Base-by-base conservation (phyloP, 2,329 filamentous ascomycete genomes). In the Piedraia hortae region DNA sequence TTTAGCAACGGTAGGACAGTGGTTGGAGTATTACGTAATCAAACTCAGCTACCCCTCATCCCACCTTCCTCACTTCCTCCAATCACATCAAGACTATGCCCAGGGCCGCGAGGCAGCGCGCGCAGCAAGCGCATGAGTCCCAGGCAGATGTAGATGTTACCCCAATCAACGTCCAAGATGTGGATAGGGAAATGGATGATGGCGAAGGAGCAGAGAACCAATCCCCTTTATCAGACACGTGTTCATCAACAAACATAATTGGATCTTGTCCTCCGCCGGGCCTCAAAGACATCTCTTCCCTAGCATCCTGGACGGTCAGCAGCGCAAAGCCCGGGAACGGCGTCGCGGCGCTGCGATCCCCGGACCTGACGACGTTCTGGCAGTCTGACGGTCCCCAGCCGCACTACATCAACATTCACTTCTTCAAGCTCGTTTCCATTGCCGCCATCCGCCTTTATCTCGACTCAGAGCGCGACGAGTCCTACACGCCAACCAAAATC, bases 401-500 rank as follows among this genome's bases (percentile, higher is more conserved):
- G 4, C 74, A 85, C 38, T 61, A 67, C 29, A 56, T 85, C 21
- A 82, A 73, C 27, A 71, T 85, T 18, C 75, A 85, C 45, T 85
- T 85, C 44, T 66, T 77, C 46, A 77, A 78, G 35, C 60, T 73
- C 5, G 74, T 80, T 19, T 67, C 66, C 27, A 77, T 85, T 29
- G 64, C 68, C 4, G 63, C 66, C 13, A 65, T 85, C 22, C 59
- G 73, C n/a, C 63, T 85, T 35, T 80, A 71, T 34, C 66, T 97
- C 19, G 80, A 97, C 48, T 90, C 89, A 44, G 67, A 70, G 29
- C 63, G 75, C 24, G 85, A 97, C 45, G 85, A 97, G 47, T 85
- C 73, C 19, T 97, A 97, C 44, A 97, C 85, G 3, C 85, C 85
- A 0, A 93, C 80, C 1, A 74, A 78, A 36, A 88, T 97, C 37